phyloP scores from a whole-genome alignment of 1,139 yeast species.

The Candida tetrigidarum region DNA sequence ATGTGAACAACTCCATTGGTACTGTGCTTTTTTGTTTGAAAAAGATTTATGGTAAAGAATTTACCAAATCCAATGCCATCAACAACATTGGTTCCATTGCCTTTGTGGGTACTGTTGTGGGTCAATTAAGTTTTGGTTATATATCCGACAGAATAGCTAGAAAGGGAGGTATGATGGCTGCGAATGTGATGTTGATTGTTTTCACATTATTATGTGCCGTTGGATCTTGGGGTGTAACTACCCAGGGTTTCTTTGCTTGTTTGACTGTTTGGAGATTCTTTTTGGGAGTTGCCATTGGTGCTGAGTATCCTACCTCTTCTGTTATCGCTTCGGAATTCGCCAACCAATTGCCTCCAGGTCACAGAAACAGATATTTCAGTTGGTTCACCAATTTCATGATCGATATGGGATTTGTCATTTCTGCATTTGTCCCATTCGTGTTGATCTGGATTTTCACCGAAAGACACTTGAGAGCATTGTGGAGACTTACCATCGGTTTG shows the following conservation, averaged over 20 bases:
- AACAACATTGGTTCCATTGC: constrained; percentile 86
- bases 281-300: constrained; percentile 84
- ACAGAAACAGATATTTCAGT: constrained; percentile 85
- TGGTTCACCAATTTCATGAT: constrained; percentile 92
- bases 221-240: constrained; percentile 76
- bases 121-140: constrained; percentile 80
- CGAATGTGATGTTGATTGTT: constrained; percentile 71
- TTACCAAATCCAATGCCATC: constrained; percentile 66
- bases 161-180: constrained; percentile 77
- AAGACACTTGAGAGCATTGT: constrained; percentile 74
- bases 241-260: constrained; percentile 77
- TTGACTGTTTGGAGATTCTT: constrained; percentile 85
- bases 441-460: constrained; percentile 80
- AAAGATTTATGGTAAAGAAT: constrained; percentile 64
- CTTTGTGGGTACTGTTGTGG: constrained; percentile 90
- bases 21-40: constrained; percentile 73
- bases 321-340: constrained; percentile 96
- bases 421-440: constrained; percentile 87
- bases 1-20: constrained; percentile 81
- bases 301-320: constrained; percentile 93
- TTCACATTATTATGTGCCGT: constrained; percentile 83
- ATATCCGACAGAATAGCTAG: constrained; percentile 79
- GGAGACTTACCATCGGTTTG: constrained; percentile 91
- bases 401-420: constrained; percentile 82
- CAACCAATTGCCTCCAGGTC: constrained; percentile 73